phyloP scores from a whole-genome alignment of 2,329 filamentous ascomycete species.

The Lachnellula subtilissima region DNA sequence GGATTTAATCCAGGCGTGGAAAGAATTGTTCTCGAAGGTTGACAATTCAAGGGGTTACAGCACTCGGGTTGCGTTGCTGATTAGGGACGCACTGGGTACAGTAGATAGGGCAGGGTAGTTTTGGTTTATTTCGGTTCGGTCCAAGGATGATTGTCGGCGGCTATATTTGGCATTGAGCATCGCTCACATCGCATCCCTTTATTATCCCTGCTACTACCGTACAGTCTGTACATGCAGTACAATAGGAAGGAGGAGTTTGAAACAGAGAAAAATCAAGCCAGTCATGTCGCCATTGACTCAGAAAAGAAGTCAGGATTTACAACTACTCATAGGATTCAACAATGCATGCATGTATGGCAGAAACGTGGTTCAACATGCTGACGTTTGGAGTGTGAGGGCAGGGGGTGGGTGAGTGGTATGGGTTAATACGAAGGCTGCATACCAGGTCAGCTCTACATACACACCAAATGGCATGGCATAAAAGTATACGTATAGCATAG shows the following conservation, averaged over 20 bases:
- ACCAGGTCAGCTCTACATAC: too few species aligned
- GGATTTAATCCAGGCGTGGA: background rate
- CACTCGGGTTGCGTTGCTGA: constrained; percentile 8
- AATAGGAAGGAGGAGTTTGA: too few species aligned
- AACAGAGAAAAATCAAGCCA: too few species aligned
- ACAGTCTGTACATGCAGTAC: too few species aligned
- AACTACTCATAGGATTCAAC: background rate
- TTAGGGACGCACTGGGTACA: background rate
- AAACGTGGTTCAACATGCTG: constrained; percentile 5
- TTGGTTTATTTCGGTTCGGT: constrained; percentile 5
- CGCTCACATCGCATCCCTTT: too few species aligned
- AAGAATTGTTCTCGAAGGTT: background rate
- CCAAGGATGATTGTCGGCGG: constrained; percentile 7
- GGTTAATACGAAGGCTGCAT: too few species aligned
- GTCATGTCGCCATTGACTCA: too few species aligned
- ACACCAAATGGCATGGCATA: too few species aligned
- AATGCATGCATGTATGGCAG: background rate
- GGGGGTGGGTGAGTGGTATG: too few species aligned
- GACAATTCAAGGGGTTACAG: constrained; percentile 15
- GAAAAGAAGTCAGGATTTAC: background rate
- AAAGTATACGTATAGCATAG: too few species aligned
- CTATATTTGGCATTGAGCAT: background rate
- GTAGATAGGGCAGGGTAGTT: too few species aligned
- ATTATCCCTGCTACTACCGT: too few species aligned
- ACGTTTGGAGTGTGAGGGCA: background rate